Evolutionary conservation across 331 rosid genomes (phyloP).

Genomic region (Quercus phellos): DNA sequence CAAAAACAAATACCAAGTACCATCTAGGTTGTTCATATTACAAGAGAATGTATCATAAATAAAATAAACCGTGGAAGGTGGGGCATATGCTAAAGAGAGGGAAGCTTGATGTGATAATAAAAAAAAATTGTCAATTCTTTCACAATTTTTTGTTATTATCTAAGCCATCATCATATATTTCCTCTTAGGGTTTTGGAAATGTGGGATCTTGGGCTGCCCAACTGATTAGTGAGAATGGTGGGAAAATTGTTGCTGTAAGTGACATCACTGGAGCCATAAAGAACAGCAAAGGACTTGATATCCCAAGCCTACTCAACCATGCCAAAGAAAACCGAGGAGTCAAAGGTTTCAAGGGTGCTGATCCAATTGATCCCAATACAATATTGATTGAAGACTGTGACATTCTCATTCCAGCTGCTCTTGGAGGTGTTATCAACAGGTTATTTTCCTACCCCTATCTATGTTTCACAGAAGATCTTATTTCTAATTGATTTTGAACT

Average conservation of each 20-base stretch:
- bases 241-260: slow-evolving; percentile 86
- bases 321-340: slow-evolving; percentile 50
- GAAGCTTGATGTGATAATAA: too few relatives aligned
- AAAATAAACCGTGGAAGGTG: too few relatives aligned
- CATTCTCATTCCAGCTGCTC: slow-evolving; percentile 91
- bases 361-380: slow-evolving; percentile 52
- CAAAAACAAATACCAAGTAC: too few relatives aligned
- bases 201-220: slow-evolving; percentile 98
- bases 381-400: slow-evolving; percentile 84
- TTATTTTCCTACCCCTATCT: slow-evolving; percentile 7
- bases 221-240: slow-evolving; percentile 67
- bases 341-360: slow-evolving; percentile 69
- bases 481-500: not conserved
- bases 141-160: not conserved
- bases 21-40: too few relatives aligned
- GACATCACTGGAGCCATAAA: slow-evolving; percentile 83
- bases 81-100: too few relatives aligned
- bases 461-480: not conserved
- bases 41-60: too few relatives aligned
- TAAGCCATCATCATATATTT: slow-evolving; percentile 1
- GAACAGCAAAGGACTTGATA: slow-evolving; percentile 66
- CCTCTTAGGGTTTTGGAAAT: slow-evolving; percentile 78
- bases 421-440: slow-evolving; percentile 93
- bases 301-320: slow-evolving; percentile 66
- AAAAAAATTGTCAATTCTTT: too few relatives aligned